Base-by-base conservation (phyloP, 176 grass and related monocot genomes). In the Ensete glaucum region DNA sequence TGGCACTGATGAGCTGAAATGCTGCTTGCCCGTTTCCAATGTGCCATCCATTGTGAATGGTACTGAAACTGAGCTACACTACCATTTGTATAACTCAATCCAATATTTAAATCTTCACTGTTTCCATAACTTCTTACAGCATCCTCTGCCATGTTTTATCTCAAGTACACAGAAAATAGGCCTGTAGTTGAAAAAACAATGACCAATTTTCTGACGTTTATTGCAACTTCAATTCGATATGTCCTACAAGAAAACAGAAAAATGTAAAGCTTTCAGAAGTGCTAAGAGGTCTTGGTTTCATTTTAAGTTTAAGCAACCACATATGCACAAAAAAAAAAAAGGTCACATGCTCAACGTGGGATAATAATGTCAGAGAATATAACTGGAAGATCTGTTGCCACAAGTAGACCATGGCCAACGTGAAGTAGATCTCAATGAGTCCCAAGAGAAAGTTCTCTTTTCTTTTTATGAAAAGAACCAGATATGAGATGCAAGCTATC, bases 11-110 rank as follows among this genome's bases (percentile, higher is more conserved):
- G 14, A 17, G 13, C 22, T 49, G 66, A 4, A 49, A 16, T 69
- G 29, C 13, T 19, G 15, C 66, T 49, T 69, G 66, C 27, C n/a
- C 13, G 66, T 69, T 69, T 69, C 66, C 34, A 43, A 69, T 11
- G 66, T 69, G 34, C 66, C 66, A 69, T 69, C 27, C 66, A 49
- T 69, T 48, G 66, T 48, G 66, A 49, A 10, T 69, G 66, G 29
- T 17, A 69, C 29, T 49, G 29, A 69, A 1, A 68, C 34, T 17
- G 66, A 69, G 66, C 10, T 0, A 69, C 1, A 49, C 66, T 69
- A 2, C 17, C 15, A 50, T 9, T 69, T 69, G 11, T n/a, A 48
- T 19, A 2, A 48, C 66, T 49, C 15, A 69, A 15, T 63, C 34
- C 5, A 8, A 17, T 2, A 22, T 69, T 3, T 25, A 27, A 65